Evolutionary conservation across 306 rosid species (phyloP).

Genomic region (Hylodesmum podocarpum): DNA sequence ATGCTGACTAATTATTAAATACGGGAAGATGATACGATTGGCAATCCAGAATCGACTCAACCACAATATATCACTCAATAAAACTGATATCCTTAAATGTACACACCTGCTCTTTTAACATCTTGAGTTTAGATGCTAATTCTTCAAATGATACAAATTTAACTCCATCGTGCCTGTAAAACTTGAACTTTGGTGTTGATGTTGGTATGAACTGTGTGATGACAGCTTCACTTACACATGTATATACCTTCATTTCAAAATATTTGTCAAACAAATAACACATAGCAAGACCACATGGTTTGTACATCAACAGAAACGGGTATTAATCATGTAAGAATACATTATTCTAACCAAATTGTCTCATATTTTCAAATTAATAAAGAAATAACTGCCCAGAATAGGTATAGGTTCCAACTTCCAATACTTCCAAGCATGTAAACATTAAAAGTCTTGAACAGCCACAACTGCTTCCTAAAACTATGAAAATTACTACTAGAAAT

Average conservation of each 20-base stretch:
- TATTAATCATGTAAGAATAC: background rate
- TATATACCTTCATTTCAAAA: constrained; percentile 66
- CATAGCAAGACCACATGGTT: constrained; percentile 1
- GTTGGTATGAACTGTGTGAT: constrained; percentile 59
- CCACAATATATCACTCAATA: background rate
- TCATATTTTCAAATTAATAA: background rate
- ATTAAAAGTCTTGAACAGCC: background rate
- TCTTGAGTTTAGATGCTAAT: constrained; percentile 35
- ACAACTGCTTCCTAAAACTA: constrained; percentile 8
- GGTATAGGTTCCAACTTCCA: constrained; percentile 5
- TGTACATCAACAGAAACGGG: background rate
- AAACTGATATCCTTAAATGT: constrained; percentile 9
- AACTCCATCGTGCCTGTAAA: constrained; percentile 37
- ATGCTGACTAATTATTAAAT: background rate
- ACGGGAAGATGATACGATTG: background rate
- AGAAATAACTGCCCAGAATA: constrained; percentile 11
- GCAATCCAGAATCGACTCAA: background rate
- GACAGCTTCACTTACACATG: constrained; percentile 70
- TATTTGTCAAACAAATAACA: background rate
- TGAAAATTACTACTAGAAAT: background rate
- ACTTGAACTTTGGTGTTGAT: constrained; percentile 70
- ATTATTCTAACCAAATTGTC: background rate
- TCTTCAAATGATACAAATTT: constrained; percentile 27
- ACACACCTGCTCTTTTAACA: constrained; percentile 54
- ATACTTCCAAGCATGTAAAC: constrained; percentile 4